These are phyloP conservation scores for Candida coleopterorum DNA, from an alignment of 805 yeast species.

Conservation along the genomic window DNA sequence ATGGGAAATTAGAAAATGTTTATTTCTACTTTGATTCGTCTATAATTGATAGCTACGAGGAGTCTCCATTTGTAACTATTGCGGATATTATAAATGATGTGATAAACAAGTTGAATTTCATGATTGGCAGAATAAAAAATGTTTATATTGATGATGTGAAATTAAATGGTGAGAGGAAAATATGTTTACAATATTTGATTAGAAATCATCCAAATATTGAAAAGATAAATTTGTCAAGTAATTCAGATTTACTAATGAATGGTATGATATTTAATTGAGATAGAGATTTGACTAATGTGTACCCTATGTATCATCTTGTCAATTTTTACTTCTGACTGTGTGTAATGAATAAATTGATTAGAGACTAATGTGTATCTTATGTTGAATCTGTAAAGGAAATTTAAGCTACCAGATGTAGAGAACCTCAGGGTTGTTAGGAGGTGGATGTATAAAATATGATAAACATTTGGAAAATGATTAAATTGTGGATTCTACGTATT, in stretches of 20 bases:
- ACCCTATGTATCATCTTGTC: too few relatives aligned
- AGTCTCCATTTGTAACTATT: conserved; percentile 20
- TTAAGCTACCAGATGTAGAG: too few relatives aligned
- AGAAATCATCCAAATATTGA: conserved; percentile 31
- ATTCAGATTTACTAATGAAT: conserved; percentile 15
- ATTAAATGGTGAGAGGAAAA: conserved; percentile 26
- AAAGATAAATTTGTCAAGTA: conserved; percentile 22
- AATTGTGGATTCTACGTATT: too few relatives aligned
- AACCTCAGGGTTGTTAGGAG: too few relatives aligned
- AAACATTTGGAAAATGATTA: too few relatives aligned
- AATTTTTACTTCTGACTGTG: too few relatives aligned
- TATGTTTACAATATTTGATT: conserved; percentile 24
- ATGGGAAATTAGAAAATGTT: conserved; percentile 17
- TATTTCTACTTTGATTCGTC: conserved; percentile 32
- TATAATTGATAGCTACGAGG: conserved; percentile 12
- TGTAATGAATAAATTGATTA: too few relatives aligned
- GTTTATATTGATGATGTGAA: conserved; percentile 28
- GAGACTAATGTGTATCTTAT: too few relatives aligned
- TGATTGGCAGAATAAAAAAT: conserved; percentile 28
- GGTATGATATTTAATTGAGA: conserved; percentile 12
- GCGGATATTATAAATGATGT: conserved; percentile 30
- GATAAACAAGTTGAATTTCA: conserved; percentile 28
- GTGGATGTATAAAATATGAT: too few relatives aligned
- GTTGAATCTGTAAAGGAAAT: too few relatives aligned
- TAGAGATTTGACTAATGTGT: too few relatives aligned